Percentiles rank a stretch among this genome's conserved stretches.
These are phyloP conservation scores for Parsonsia alboflavescens DNA, from an alignment of 257 asterid species.

Conservation along the genomic window DNA sequence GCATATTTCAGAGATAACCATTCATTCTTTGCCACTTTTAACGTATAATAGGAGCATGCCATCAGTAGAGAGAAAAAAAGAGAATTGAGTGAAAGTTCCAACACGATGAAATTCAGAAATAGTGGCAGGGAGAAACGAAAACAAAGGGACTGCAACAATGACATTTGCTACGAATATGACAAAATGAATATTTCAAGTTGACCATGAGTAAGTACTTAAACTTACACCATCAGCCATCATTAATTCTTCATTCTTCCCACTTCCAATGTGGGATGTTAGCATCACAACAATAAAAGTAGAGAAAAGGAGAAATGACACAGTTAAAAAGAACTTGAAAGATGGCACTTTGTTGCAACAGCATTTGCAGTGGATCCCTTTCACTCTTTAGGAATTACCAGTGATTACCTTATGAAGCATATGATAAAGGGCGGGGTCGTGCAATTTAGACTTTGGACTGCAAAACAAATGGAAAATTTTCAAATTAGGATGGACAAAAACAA, in stretches of 20 bases:
- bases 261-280: background rate
- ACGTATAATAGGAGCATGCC: background rate
- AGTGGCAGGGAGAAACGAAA: no score
- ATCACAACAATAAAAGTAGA: background rate
- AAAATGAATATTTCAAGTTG: background rate
- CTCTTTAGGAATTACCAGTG: background rate
- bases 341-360: background rate
- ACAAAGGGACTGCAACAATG: no score
- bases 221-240: background rate
- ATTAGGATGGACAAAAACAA: slow-evolving; percentile 1
- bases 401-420: slow-evolving; percentile 95
- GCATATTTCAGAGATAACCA: background rate
- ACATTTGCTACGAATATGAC: background rate
- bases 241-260: background rate
- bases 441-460: slow-evolving; percentile 87
- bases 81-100: no score
- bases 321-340: background rate
- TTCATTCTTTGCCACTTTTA: background rate
- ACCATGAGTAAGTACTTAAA: background rate
- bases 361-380: background rate
- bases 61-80: no score
- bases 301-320: background rate
- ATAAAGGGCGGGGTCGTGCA: slow-evolving; percentile 96
- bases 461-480: slow-evolving; percentile 18
- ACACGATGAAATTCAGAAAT: no score